phyloP scores from a whole-genome alignment of 805 yeast species.

The Saccharomyces paradoxus region DNA sequence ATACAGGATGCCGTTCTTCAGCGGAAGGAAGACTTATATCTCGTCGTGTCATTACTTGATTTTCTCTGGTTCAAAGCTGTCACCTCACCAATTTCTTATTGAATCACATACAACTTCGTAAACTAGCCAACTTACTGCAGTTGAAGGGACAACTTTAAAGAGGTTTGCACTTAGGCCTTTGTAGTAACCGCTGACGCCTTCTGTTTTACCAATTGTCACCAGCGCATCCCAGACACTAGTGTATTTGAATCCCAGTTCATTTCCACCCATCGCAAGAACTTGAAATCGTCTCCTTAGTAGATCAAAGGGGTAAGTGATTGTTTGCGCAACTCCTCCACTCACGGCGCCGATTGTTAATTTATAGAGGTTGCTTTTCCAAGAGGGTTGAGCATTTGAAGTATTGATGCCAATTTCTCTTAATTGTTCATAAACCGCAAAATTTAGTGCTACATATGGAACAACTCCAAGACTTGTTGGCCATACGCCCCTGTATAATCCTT shows the following conservation, averaged over 20 bases:
- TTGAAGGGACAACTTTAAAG: constrained; percentile 85
- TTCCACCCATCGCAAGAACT: constrained; percentile 68
- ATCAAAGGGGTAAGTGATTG: constrained; percentile 86
- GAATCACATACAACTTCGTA: constrained; percentile 61
- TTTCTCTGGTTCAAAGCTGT: not conserved
- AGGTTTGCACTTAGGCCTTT: constrained; percentile 72
- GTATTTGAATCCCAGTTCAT: constrained; percentile 75
- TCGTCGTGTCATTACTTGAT: not conserved
- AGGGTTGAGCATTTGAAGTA: constrained; percentile 19
- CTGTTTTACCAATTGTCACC: constrained; percentile 54
- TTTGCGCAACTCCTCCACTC: constrained; percentile 85
- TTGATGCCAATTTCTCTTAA: constrained; percentile 43
- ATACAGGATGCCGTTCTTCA: not conserved
- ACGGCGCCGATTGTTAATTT: constrained; percentile 72
- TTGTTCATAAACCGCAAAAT: constrained; percentile 83
- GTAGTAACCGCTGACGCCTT: constrained; percentile 67
- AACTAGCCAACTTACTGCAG: constrained; percentile 92
- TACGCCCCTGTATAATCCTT: constrained; percentile 74
- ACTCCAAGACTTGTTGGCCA: constrained; percentile 90
- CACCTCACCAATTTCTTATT: constrained; percentile 7
- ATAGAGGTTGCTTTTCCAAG: constrained; percentile 37
- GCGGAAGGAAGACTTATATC: not conserved
- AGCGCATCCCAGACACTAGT: constrained; percentile 70
- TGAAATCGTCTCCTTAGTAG: constrained; percentile 83
- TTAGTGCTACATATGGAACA: constrained; percentile 91